Evolutionary conservation across 805 yeast genomes (phyloP).

Genomic region (Starmerella powellii): DNA sequence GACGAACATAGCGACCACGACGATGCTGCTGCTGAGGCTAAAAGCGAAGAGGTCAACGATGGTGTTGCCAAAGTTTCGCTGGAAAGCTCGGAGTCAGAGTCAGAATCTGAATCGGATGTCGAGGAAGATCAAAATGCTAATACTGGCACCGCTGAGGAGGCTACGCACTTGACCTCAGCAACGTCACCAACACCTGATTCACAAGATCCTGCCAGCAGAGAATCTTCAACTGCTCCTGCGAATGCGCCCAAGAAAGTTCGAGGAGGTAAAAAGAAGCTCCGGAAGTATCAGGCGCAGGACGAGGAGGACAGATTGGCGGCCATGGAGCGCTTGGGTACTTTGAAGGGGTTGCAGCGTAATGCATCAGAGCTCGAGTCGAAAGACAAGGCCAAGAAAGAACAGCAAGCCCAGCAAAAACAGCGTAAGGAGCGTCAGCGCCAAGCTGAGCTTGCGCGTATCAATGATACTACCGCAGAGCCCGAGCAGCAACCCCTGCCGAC

Average conservation of each 20-base stretch:
- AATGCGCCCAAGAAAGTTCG: slow-evolving; percentile 36
- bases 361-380: slow-evolving; percentile 31
- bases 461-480: slow-evolving; percentile 28
- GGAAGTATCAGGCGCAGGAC: slow-evolving; percentile 82
- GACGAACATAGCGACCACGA: no score
- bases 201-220: no score
- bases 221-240: neutral
- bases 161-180: neutral
- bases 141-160: neutral
- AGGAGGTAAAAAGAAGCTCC: slow-evolving; percentile 72
- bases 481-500: slow-evolving; percentile 34
- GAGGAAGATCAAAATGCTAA: slow-evolving; percentile 7
- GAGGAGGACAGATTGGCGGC: slow-evolving; percentile 68
- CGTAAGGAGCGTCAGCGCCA: slow-evolving; percentile 35
- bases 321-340: slow-evolving; percentile 74
- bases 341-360: slow-evolving; percentile 41
- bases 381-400: slow-evolving; percentile 30
- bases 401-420: slow-evolving; percentile 28
- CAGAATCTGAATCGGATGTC: slow-evolving; percentile 19
- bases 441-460: slow-evolving; percentile 36
- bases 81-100: no score
- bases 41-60: no score
- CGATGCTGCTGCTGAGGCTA: no score
- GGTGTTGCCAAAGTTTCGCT: no score
- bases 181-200: neutral